phyloP scores from a whole-genome alignment of 768 basidiomycete species.

The Tricholoma sp. region DNA sequence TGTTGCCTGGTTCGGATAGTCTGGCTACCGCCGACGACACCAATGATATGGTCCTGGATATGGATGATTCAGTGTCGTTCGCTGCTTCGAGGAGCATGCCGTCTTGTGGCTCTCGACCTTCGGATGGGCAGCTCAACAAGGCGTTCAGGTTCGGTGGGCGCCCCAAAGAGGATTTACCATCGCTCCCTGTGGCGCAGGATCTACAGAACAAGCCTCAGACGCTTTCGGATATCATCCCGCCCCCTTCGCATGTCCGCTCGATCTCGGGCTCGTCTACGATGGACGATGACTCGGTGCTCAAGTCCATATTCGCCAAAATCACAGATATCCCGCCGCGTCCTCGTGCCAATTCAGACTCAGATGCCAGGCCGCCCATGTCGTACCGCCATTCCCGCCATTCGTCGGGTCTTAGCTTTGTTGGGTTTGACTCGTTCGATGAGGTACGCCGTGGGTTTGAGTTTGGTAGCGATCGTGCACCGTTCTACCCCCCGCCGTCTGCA shows the following conservation, averaged over 20 bases:
- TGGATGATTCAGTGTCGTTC: conserved; percentile 3
- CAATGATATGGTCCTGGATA: conserved; percentile 15
- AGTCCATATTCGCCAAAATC: conserved; percentile 50
- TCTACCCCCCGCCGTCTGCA: conserved; percentile 52
- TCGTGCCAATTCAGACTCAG: conserved; percentile 38
- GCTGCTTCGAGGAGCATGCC: conserved; percentile 3
- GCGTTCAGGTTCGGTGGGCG: conserved; percentile 74
- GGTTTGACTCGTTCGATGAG: conserved; percentile 73
- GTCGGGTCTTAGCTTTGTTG: conserved; percentile 63
- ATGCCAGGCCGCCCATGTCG: conserved; percentile 26
- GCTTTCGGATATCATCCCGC: conserved; percentile 73
- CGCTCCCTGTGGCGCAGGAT: conserved; percentile 12
- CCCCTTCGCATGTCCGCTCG: conserved; percentile 45
- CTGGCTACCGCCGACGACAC: conserved; percentile 28
- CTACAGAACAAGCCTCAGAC: conserved; percentile 40
- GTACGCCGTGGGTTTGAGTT: conserved; percentile 80
- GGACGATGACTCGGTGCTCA: conserved; percentile 45
- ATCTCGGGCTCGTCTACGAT: conserved; percentile 40
- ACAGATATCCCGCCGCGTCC: conserved; percentile 31
- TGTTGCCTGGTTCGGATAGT: conserved; percentile 34
- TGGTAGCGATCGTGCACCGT: conserved; percentile 51
- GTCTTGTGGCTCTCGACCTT: conserved; percentile 36
- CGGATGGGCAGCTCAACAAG: conserved; percentile 63
- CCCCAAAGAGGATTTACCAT: conserved; percentile 14
- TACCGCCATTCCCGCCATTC: conserved; percentile 34